A percentile compares a stretch with the other conserved stretches of the same genome.
These are phyloP conservation scores for Talaromyces thailandensis DNA, from an alignment of 495 filamentous ascomycete genomes.

Conservation along the genomic window DNA sequence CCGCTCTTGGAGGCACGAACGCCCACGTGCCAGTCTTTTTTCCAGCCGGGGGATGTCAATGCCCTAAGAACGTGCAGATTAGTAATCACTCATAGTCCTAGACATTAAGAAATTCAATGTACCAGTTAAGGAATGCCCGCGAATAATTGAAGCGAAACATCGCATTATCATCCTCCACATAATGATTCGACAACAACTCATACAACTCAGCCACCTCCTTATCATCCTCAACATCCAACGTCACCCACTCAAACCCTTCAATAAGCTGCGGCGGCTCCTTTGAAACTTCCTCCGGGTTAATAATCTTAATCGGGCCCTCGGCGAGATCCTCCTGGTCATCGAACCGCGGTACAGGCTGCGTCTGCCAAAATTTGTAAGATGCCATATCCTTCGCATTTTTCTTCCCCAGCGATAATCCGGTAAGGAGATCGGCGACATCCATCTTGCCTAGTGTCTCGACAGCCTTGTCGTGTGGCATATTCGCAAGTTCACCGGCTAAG, in stretches of 20 bases:
- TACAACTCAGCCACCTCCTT: conserved; percentile 72
- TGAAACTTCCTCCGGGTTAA: conserved; percentile 65
- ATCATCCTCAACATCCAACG: conserved; percentile 70
- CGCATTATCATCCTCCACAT: conserved; percentile 91
- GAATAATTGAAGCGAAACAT: conserved; percentile 98
- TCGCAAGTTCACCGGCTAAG: conserved; percentile 36
- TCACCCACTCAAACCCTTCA: conserved; percentile 87
- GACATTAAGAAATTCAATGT: conserved; percentile 16
- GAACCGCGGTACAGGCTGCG: conserved; percentile 87
- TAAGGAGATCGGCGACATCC: conserved; percentile 70
- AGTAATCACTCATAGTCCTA: too few species aligned
- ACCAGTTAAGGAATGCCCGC: conserved; percentile 80
- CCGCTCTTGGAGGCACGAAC: conserved; percentile 68
- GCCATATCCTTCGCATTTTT: conserved; percentile 96
- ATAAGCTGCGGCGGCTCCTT: conserved; percentile 57
- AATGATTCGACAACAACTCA: conserved; percentile 81
- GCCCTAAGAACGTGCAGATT: conserved; percentile 47
- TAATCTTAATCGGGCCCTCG: conserved; percentile 58
- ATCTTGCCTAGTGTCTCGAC: conserved; percentile 61
- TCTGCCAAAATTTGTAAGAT: conserved; percentile 96
- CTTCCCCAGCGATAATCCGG: conserved; percentile 61
- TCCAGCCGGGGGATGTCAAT: conserved; percentile 91
- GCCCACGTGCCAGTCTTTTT: conserved; percentile 89
- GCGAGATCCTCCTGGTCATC: conserved; percentile 37
- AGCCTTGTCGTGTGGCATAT: conserved; percentile 36